Base-by-base conservation (phyloP, 2,329 filamentous ascomycete species). In the Pseudocercospora macadamiae region DNA sequence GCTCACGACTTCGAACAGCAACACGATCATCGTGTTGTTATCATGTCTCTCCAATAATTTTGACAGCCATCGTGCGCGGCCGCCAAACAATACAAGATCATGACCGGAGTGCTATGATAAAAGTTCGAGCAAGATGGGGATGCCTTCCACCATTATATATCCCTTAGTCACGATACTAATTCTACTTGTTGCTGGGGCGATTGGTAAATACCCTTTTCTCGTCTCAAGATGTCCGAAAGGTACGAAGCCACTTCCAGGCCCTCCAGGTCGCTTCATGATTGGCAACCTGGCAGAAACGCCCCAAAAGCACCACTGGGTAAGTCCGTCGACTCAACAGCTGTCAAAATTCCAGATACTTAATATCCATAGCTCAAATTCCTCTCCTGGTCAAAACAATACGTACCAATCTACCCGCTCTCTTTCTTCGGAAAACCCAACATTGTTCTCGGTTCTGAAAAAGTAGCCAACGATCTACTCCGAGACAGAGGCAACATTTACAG, bases 341-440 rank as follows among this genome's bases (percentile, higher is more conserved):
- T 37, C 34, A n/a, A 4, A 37, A 37, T n/a, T 4, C 4, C 4
- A n/a, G 4, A 14, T 6, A 37, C n/a, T 37, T 5, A 37, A 14
- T 6, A 4, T 18, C 7, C 7, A 14, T 8, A 37, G 44, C 61
- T 78, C 14, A 73, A 77, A 53, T 79, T 79, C 67, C 66, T 73
- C 12, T 66, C 71, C 23, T 77, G 74, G 71, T 65, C 69, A 21
- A 64, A 74, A 14, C 58, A 69, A 52, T 71, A 74, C 54, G 72
- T 79, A 2, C 70, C 75, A 4, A 74, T 83, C 26, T 80, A 76
- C 62, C 74, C 74, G 8, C 66, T 82, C 28, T 73, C 75, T 37
- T 74, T 82, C 52, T 76, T 76, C 4, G 79, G 76, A 14, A 66
- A 69, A 9, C 69, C 69, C 18, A 70, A 75, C 48, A 67, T 76